A percentile compares a stretch with the other conserved stretches of the same genome.
These are phyloP conservation scores for Suillus luteus DNA, from an alignment of 768 basidiomycete species.

Conservation along the genomic window DNA sequence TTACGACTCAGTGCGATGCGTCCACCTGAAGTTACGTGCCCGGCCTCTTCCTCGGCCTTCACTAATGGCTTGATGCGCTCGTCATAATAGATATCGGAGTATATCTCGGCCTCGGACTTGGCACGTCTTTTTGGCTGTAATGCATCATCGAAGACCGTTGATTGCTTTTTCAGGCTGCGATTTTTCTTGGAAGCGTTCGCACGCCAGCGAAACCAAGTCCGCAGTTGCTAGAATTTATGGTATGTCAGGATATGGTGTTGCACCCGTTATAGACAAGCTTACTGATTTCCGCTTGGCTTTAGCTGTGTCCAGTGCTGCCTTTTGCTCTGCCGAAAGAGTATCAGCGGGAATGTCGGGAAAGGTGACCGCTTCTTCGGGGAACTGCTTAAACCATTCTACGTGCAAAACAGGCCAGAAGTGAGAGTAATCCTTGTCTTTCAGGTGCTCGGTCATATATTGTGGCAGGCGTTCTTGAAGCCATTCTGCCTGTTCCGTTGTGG, in stretches of 20 bases:
- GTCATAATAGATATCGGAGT: background rate
- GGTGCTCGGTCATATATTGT: background rate
- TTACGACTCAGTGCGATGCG: background rate
- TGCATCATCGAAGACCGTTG: background rate
- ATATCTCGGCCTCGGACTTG: background rate
- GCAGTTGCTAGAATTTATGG: constrained; percentile 3
- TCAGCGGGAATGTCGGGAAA: background rate
- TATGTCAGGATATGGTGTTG: background rate
- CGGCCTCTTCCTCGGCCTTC: constrained; percentile 10
- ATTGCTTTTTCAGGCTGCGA: background rate
- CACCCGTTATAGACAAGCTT: background rate
- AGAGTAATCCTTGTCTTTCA: background rate
- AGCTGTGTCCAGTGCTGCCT: background rate
- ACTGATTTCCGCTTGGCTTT: background rate
- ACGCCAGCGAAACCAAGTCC: constrained; percentile 11
- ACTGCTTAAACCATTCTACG: background rate
- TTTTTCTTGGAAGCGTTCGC: background rate
- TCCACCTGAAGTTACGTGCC: background rate
- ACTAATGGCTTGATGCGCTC: constrained; percentile 10
- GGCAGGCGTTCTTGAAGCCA: background rate
- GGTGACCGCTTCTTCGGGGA: background rate
- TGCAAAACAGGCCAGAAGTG: background rate
- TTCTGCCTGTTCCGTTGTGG: background rate
- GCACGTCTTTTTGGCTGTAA: background rate
- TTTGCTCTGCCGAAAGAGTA: background rate